A percentile compares a stretch with the other conserved stretches of the same genome.
Conservation (phyloP, 83 land plant species). For the Thuja plicata region DNA sequence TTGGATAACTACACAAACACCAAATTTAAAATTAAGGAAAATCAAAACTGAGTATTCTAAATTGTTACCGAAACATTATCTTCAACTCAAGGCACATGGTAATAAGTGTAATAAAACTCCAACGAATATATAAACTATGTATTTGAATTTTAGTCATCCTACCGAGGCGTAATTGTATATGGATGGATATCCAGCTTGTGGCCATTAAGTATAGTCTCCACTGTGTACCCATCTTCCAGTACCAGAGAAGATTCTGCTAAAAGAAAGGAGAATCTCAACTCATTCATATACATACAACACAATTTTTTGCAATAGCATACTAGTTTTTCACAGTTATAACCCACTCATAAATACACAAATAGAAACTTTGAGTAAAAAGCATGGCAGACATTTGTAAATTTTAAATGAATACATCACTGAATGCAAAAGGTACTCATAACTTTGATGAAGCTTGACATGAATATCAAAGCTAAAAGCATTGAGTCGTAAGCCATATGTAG, state of each 20-base stretch:
- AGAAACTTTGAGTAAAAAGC: background rate
- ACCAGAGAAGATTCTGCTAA: background rate
- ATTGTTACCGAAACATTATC: background rate
- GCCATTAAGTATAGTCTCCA: slow-evolving; percentile 13
- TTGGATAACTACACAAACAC: background rate
- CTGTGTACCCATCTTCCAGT: slow-evolving; percentile 9
- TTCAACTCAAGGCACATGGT: no score
- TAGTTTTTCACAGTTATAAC: background rate
- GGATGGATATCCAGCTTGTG: background rate
- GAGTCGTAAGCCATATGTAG: background rate
- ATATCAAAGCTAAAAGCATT: background rate
- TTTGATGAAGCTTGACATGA: background rate
- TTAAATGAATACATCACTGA: background rate
- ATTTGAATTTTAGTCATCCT: no score
- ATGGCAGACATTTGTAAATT: background rate
- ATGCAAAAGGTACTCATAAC: background rate
- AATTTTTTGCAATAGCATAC: background rate
- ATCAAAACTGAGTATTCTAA: background rate
- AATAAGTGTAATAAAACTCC: background rate
- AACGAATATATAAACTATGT: background rate
- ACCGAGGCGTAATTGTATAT: background rate
- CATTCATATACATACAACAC: background rate
- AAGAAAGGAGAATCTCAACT: background rate
- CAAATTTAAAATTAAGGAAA: no score
- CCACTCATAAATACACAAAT: background rate